A percentile compares a stretch with the other conserved stretches of the same genome.
Conservation (phyloP, 257 asterid genomes). For the Nicotiana tabacum region DNA sequence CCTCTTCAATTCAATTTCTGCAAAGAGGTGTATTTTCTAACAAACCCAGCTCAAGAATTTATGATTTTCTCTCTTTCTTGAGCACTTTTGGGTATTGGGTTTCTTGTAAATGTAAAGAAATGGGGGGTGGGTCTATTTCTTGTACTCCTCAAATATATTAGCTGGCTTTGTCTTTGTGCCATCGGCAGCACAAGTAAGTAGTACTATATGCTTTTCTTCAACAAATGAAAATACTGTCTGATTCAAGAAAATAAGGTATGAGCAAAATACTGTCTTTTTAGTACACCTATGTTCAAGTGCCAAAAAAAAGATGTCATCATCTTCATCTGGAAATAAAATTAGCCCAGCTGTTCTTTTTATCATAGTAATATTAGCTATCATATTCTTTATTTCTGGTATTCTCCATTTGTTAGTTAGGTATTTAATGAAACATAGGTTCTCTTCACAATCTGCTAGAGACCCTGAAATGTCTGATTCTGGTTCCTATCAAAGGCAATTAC, state of each 20-base stretch:
- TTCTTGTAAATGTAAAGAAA: conserved; percentile 24
- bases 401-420: conserved; percentile 56
- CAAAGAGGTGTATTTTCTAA: background rate
- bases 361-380: conserved; percentile 45
- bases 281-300: conserved; percentile 13
- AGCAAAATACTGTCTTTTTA: conserved; percentile 24
- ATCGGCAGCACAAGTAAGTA: background rate
- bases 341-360: conserved; percentile 58
- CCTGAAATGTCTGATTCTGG: conserved; percentile 48
- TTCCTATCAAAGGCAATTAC: conserved; percentile 68
- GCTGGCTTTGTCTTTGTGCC: conserved; percentile 18
- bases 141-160: conserved; percentile 16
- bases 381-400: conserved; percentile 55
- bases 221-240: background rate
- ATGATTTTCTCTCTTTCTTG: background rate
- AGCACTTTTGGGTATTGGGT: conserved; percentile 14
- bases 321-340: conserved; percentile 53
- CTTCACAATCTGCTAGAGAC: conserved; percentile 23
- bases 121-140: conserved; percentile 28
- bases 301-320: conserved; percentile 9
- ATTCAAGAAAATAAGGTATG: conserved; percentile 2
- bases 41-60: conserved; percentile 11
- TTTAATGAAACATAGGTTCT: conserved; percentile 40
- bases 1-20: background rate
- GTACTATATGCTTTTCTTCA: conserved; percentile 1